Base-by-base conservation (phyloP, 2,329 filamentous ascomycete genomes). In the Hypoxylon sp. region DNA sequence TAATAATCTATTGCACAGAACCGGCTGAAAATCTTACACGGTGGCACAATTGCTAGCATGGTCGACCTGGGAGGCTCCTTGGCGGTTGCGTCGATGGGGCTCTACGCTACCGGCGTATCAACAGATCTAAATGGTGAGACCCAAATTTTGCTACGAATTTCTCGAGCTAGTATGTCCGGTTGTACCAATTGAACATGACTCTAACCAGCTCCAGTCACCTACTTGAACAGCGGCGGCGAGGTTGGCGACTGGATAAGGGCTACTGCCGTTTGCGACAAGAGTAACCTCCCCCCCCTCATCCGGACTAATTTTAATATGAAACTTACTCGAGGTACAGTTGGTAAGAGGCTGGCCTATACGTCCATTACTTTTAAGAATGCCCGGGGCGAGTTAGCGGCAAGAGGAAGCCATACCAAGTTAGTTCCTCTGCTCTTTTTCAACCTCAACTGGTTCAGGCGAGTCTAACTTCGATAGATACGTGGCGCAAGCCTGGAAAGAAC, bases 1-100 rank as follows among this genome's bases (percentile, higher is more conserved):
- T 68, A 11, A 62, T 51, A 39, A 21, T 58, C 46, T 50, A 17
- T 39, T 42, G 13, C 32, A 2, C 21, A 94, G 91, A 95, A 95
- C 76, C 89, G 92, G 1, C 83, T 95, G 0, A 87, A 89, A 58
- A 94, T 91, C 37, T 85, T 94, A 29, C 92, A 95, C 74, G 92
- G 92, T 17, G 92, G 92, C 3, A 93, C 92, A 0, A 89, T 95
- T 29, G 92, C 92, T 2, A 92, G 89, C 76, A 90, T 94, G 81
- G 90, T 91, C 29, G 89, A 91, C 68, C 81, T 91, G 0, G 88
- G 88, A 10, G 89, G 89, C 13, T 91, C 89, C 0, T 82, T 91
- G 2, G 89, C 89, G 8, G 88, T 91, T 2, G 89, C 89, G 0
- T 91, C 89, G 1, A 88, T 85, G 69, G 89, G 89, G 0, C 80